Base-by-base conservation (phyloP, 2,329 filamentous ascomycete species). In the Colletotrichum filicis region DNA sequence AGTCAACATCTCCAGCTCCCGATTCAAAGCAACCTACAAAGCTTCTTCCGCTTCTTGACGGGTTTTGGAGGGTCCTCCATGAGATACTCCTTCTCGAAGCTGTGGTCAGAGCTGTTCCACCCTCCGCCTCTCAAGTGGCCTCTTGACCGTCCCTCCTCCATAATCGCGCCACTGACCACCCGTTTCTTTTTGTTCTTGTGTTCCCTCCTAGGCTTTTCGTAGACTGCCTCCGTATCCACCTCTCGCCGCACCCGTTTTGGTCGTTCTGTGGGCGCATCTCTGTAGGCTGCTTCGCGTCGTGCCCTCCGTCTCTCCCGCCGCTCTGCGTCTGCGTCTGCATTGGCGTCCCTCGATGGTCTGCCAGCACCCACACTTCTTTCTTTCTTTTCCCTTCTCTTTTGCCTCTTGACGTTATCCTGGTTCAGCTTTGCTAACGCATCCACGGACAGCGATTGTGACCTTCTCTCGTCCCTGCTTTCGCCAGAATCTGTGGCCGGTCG, bases 391-490 rank as follows among this genome's bases (percentile, higher is more conserved):
- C 71, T 61, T 80, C 75, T 86, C 80, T 75, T 83, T 79, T 75
- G 85, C 79, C 71, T 86, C 81, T 80, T 80, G 28, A 80, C 78
- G 80, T 94, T 92, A 66, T 89, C 83, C 62, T 89, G 86, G 76
- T 94, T 88, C 59, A 95, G 82, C 78, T 91, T 90, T 14, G 91
- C 92, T 61, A 95, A 82, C 5, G 92, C 91, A 76, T 90, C 89
- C 3, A 83, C 79, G 5, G 86, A 88, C 30, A 88, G 79, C 5
- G 79, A 71, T 49, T 78, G 80, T 5, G 78, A 76, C 28, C 77
- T 76, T 6, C 76, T 63, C 22, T 76, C 76, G 37, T 77, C 76
- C 12, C 78, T 71, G n/a, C 77, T 80, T 5, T 82, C 82, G 28
- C 85, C 83, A 0, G 81, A 78, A 6, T 77, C 78, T 2, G 83